Conservation (phyloP, 2,329 filamentous ascomycete genomes). For the Nemania sp. region DNA sequence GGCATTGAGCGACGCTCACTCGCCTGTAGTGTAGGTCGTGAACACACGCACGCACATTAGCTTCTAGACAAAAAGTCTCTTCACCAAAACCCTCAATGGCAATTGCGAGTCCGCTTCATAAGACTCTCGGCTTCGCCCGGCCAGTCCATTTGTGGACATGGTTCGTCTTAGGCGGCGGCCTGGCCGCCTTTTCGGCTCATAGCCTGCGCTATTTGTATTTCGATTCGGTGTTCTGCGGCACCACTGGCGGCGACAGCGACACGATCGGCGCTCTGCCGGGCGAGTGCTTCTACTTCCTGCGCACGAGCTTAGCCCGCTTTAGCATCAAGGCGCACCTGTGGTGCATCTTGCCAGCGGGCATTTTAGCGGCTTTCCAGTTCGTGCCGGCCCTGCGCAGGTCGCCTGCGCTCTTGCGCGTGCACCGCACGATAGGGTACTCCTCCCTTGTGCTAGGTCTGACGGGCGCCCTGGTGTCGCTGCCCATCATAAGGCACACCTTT, state of each 20-base stretch:
- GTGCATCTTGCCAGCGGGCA: not conserved
- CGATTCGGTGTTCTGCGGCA: not conserved
- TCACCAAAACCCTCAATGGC: too few species aligned
- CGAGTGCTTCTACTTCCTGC: constrained; percentile 9
- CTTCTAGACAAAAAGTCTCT: too few species aligned
- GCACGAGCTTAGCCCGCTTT: not conserved
- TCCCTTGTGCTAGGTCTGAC: not conserved
- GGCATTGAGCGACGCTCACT: too few species aligned
- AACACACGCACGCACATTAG: too few species aligned
- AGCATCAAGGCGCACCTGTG: not conserved
- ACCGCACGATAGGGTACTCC: not conserved
- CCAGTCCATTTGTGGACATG: not conserved
- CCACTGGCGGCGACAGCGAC: too few species aligned
- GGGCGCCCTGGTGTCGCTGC: not conserved
- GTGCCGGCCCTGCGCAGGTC: not conserved
- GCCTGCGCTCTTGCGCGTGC: not conserved
- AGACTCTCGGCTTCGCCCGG: constrained; percentile 4
- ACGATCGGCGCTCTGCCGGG: not conserved
- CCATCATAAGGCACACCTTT: constrained; percentile 2
- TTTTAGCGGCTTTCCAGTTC: not conserved
- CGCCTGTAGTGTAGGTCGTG: too few species aligned
- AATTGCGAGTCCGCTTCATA: not conserved
- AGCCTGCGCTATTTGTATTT: not conserved
- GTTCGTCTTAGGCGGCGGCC: not conserved
- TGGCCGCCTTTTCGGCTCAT: not conserved